A percentile compares a stretch with the other conserved stretches of the same genome.
Conservation (phyloP, 495 filamentous ascomycete species). For the Corynascus novoguineensis region DNA sequence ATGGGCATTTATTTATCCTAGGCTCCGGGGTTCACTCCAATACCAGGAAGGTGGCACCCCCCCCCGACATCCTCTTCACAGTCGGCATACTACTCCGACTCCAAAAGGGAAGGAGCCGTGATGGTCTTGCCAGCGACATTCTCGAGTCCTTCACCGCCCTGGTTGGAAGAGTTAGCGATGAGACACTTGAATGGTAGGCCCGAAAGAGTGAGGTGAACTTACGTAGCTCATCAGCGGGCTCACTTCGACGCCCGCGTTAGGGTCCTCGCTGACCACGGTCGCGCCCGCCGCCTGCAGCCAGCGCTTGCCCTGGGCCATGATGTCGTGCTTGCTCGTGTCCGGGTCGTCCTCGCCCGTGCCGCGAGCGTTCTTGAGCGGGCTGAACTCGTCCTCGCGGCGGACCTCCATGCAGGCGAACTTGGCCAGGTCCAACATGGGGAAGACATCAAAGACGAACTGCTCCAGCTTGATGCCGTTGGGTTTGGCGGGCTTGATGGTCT, state of each 20-base stretch:
- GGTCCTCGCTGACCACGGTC: slow-evolving; percentile 64
- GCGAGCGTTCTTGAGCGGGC: slow-evolving; percentile 90
- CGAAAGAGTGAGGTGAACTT: no score
- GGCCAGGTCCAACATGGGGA: slow-evolving; percentile 77
- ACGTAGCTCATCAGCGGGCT: slow-evolving; percentile 95
- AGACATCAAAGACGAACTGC: slow-evolving; percentile 98
- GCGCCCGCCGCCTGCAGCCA: slow-evolving; percentile 79
- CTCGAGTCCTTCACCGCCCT: slow-evolving; percentile 89
- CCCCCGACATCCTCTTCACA: not conserved
- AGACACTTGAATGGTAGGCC: no score
- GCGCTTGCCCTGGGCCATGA: slow-evolving; percentile 78
- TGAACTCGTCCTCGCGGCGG: slow-evolving; percentile 95
- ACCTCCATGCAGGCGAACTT: slow-evolving; percentile 97
- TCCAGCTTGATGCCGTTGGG: slow-evolving; percentile 98
- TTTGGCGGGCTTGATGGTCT: slow-evolving; percentile 79
- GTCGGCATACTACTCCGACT: not conserved
- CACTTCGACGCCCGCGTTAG: slow-evolving; percentile 74
- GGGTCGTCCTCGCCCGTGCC: slow-evolving; percentile 91
- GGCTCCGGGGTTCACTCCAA: not conserved
- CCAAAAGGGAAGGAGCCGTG: slow-evolving; percentile 60
- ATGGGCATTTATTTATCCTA: no score
- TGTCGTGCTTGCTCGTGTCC: slow-evolving; percentile 83
- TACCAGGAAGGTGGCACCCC: not conserved
- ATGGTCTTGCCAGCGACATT: slow-evolving; percentile 69
- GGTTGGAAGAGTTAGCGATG: not conserved